These are phyloP conservation scores for Maudiozyma pseudohumilis DNA, from an alignment of 805 yeast genomes.

Conservation along the genomic window DNA sequence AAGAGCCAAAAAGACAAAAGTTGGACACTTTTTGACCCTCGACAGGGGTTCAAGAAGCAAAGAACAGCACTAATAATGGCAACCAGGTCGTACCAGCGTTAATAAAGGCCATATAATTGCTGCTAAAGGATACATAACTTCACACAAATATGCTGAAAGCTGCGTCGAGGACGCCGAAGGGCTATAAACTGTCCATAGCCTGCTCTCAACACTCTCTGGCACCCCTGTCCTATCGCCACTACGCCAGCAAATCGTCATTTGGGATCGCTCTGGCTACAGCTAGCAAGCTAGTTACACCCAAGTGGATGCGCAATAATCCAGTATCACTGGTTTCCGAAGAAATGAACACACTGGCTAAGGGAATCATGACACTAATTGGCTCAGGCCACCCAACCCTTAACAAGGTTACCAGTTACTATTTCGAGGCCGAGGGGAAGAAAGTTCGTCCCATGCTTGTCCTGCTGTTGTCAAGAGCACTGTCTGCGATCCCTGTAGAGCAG, in stretches of 20 bases:
- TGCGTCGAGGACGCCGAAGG: too few relatives aligned
- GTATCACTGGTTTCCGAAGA: conserved; percentile 84
- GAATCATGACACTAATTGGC: conserved; percentile 79
- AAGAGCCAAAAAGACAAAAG: too few relatives aligned
- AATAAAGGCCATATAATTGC: too few relatives aligned
- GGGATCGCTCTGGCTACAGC: conserved; percentile 60
- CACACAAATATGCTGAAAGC: too few relatives aligned
- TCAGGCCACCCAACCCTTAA: conserved; percentile 90
- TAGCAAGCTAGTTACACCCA: conserved; percentile 63
- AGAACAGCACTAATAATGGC: too few relatives aligned
- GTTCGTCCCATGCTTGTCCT: conserved; percentile 86
- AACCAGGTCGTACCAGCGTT: too few relatives aligned
- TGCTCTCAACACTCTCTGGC: too few relatives aligned
- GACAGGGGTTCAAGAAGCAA: too few relatives aligned
- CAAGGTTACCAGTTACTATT: conserved; percentile 87
- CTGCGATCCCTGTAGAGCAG: conserved; percentile 59
- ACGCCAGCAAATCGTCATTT: conserved; percentile 31
- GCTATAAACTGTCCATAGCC: too few relatives aligned
- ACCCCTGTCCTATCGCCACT: too few relatives aligned
- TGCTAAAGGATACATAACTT: too few relatives aligned
- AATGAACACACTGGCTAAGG: conserved; percentile 80
- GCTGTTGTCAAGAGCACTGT: conserved; percentile 69
- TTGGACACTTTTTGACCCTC: too few relatives aligned
- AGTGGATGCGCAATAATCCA: conserved; percentile 60
- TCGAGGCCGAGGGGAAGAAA: conserved; percentile 93